phyloP scores from a whole-genome alignment of 768 basidiomycete genomes.

The Pleurotus eryngii region DNA sequence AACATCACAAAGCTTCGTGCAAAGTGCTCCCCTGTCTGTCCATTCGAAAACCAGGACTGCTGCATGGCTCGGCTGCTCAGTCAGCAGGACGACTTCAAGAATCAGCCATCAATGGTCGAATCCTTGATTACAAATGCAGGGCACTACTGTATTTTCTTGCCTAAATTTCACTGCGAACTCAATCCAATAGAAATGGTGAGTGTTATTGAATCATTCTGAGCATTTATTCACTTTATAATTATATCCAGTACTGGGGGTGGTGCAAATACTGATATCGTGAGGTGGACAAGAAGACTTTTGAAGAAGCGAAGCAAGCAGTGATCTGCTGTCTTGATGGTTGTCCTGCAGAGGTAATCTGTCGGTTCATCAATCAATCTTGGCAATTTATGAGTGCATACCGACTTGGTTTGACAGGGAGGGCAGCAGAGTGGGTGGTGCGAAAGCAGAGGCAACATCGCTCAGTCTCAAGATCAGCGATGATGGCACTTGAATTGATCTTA shows the following conservation, averaged over 20 bases:
- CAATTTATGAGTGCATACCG: constrained; percentile 33
- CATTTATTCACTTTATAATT: neutral
- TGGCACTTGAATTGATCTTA: too few species aligned
- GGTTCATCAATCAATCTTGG: constrained; percentile 34
- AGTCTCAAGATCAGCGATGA: too few species aligned
- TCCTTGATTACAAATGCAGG: constrained; percentile 14
- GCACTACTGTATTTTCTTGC: constrained; percentile 15
- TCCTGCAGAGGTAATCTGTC: constrained; percentile 29
- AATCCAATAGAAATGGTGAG: constrained; percentile 38
- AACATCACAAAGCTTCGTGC: constrained; percentile 18
- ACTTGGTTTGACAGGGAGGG: too few species aligned
- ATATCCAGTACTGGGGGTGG: constrained; percentile 25
- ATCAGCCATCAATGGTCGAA: constrained; percentile 26
- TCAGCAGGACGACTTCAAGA: constrained; percentile 29
- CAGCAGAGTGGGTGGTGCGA: too few species aligned
- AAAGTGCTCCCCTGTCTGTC: constrained; percentile 19
- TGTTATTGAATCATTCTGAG: neutral
- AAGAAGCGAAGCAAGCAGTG: constrained; percentile 25
- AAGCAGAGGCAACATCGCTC: too few species aligned
- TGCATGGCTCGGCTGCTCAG: constrained; percentile 28
- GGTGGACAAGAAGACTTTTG: constrained; percentile 27
- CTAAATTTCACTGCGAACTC: constrained; percentile 35
- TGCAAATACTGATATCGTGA: constrained; percentile 31
- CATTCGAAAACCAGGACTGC: constrained; percentile 21
- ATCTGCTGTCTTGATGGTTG: constrained; percentile 28